Conservation (phyloP, 805 yeast species). For the Candida xiaguanensis region DNA sequence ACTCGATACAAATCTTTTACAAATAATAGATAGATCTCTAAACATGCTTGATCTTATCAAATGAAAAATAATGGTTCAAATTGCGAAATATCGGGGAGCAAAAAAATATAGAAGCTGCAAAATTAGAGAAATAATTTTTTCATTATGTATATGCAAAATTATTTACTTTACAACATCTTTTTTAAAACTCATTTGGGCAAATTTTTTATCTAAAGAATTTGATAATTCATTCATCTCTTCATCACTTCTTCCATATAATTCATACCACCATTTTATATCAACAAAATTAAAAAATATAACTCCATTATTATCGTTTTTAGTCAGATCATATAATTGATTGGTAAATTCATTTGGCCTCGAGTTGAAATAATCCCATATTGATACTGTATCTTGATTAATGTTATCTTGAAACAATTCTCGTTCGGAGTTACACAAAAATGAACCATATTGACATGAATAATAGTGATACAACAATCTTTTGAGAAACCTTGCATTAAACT, state of each 20-base stretch:
- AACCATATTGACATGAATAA: conserved; percentile 93
- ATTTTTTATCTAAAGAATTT: conserved; percentile 37
- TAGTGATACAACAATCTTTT: conserved; percentile 82
- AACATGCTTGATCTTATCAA: no score
- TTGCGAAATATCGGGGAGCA: conserved; percentile 3
- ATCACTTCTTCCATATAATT: conserved; percentile 72
- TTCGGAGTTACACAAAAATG: conserved; percentile 78
- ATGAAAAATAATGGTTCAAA: background rate
- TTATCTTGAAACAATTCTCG: conserved; percentile 45
- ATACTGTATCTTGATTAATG: conserved; percentile 47
- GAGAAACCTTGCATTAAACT: conserved; percentile 84
- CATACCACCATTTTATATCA: conserved; percentile 85
- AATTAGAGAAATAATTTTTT: background rate
- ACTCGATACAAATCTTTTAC: conserved; percentile 9
- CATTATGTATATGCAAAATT: background rate
- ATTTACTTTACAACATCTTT: background rate
- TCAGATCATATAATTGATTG: conserved; percentile 41
- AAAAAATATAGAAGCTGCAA: background rate
- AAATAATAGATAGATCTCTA: no score
- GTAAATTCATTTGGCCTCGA: conserved; percentile 70
- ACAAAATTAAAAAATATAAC: conserved; percentile 58
- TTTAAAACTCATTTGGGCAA: conserved; percentile 31
- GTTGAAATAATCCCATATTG: conserved; percentile 92
- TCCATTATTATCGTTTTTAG: conserved; percentile 24
- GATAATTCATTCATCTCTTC: conserved; percentile 46